Conservation (phyloP, 306 rosid species). For the Vicia faba region DNA sequence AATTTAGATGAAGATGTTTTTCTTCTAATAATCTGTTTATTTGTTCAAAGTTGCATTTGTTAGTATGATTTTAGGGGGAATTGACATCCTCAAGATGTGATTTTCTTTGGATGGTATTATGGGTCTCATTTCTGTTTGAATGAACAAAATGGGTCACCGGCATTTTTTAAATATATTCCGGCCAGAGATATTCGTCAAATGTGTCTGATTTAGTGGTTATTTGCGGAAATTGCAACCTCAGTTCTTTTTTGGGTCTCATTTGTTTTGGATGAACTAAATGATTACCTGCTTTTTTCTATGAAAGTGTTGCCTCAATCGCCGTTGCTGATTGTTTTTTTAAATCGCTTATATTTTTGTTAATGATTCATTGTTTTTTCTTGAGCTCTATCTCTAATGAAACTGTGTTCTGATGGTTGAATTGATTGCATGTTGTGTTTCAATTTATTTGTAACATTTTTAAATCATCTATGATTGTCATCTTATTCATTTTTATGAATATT, state of each 20-base stretch:
- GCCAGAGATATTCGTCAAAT: not conserved
- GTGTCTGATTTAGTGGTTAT: not conserved
- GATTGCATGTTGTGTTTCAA: not conserved
- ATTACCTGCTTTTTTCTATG: no score
- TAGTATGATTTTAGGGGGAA: not conserved
- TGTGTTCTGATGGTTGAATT: not conserved
- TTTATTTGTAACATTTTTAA: not conserved
- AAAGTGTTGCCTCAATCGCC: not conserved
- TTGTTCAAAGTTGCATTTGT: not conserved
- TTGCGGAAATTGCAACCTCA: not conserved
- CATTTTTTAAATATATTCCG: not conserved
- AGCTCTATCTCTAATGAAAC: not conserved
- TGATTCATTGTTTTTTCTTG: not conserved
- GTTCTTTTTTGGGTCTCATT: not conserved
- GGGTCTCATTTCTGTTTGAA: conserved; percentile 7
- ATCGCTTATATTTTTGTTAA: not conserved
- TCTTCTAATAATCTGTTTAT: no score
- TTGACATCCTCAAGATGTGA: not conserved
- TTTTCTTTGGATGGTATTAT: not conserved
- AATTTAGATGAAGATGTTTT: not conserved
- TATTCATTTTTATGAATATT: not conserved
- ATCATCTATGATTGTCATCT: not conserved
- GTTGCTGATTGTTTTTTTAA: not conserved
- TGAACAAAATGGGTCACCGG: not conserved
- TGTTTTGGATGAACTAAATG: no score